Evolutionary conservation across 768 basidiomycete species (phyloP).

Genomic region (Pholiota microspora): DNA sequence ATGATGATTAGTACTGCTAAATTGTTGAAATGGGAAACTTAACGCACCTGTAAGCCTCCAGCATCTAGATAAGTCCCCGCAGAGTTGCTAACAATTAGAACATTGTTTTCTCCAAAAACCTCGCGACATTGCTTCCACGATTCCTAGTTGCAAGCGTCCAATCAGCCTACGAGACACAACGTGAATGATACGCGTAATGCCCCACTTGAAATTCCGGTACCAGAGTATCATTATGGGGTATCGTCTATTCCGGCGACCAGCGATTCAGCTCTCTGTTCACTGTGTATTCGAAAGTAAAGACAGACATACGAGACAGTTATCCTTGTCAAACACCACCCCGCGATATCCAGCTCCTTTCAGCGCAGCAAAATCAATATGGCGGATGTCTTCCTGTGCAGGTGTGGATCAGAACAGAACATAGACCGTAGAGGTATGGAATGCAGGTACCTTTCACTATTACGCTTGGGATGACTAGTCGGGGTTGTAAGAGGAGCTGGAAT

Average conservation of each 20-base stretch:
- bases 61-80: conserved; percentile 80
- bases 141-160: no score
- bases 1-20: neutral
- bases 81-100: conserved; percentile 93
- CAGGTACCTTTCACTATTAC: conserved; percentile 61
- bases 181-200: no score
- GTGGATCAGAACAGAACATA: neutral
- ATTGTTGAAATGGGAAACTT: neutral
- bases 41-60: conserved; percentile 74
- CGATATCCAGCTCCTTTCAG: conserved; percentile 76
- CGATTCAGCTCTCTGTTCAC: no score
- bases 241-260: conserved; percentile 52
- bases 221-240: conserved; percentile 72
- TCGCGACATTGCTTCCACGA: conserved; percentile 74
- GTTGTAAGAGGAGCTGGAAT: conserved; percentile 66
- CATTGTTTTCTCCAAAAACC: conserved; percentile 73
- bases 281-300: no score
- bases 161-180: neutral
- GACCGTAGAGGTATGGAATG: neutral
- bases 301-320: conserved; percentile 84
- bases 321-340: conserved; percentile 96
- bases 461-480: conserved; percentile 66
- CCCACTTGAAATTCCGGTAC: conserved; percentile 74
- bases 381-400: conserved; percentile 71
- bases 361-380: conserved; percentile 74